These are phyloP conservation scores for Symbiotaphrina buchneri DNA, from an alignment of 495 filamentous ascomycete genomes.

Conservation along the genomic window DNA sequence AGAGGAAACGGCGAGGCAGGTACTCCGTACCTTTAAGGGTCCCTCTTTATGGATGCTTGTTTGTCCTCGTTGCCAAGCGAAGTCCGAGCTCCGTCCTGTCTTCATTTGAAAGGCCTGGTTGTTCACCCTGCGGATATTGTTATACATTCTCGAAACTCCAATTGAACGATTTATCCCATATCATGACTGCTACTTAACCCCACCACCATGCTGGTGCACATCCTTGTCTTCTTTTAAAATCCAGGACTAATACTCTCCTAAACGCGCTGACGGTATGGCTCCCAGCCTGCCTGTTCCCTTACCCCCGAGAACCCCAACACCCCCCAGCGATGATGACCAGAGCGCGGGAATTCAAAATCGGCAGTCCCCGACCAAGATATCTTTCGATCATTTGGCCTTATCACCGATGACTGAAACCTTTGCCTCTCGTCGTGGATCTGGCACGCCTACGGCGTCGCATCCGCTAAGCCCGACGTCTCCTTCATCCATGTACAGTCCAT, in stretches of 20 bases:
- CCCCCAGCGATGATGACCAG: slow-evolving; percentile 31
- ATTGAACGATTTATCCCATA: not conserved
- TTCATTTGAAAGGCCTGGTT: no score
- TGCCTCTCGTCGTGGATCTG: slow-evolving; percentile 14
- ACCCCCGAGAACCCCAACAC: slow-evolving; percentile 46
- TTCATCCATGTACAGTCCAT: slow-evolving; percentile 19
- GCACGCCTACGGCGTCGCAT: no score
- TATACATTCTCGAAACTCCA: not conserved
- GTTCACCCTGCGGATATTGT: slow-evolving; percentile 11
- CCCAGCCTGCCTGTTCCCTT: slow-evolving; percentile 35
- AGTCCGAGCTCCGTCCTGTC: no score
- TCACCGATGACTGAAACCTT: slow-evolving; percentile 36
- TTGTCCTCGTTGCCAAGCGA: no score
- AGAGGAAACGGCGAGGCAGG: no score
- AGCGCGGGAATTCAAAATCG: slow-evolving; percentile 9
- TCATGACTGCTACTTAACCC: no score
- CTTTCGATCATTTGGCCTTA: slow-evolving; percentile 35
- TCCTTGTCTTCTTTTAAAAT: no score
- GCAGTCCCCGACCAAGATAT: slow-evolving; percentile 15
- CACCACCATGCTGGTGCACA: no score
- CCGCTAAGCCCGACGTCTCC: slow-evolving; percentile 15
- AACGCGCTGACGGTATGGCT: no score
- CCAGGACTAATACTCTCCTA: no score
- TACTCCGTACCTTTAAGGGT: no score
- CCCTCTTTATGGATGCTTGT: no score